These are phyloP conservation scores for Phytophthora podocarpi DNA, from an alignment of 352 stramenopile genomes.

Conservation along the genomic window DNA sequence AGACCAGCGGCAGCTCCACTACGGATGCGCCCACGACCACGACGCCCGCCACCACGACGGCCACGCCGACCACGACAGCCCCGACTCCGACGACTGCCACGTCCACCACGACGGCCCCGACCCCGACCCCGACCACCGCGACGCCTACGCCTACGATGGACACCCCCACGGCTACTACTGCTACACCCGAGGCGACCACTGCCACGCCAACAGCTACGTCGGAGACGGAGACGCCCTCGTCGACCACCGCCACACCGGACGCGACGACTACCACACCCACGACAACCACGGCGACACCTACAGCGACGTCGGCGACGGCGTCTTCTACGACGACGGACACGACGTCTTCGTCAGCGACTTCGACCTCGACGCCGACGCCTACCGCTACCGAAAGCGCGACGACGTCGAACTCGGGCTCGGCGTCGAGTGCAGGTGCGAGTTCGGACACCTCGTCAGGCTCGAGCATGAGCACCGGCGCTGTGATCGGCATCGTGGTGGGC, in stretches of 20 bases:
- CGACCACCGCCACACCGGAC: conserved; percentile 25
- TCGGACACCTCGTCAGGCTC: conserved; percentile 33
- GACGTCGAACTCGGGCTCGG: conserved; percentile 22
- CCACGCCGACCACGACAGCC: conserved; percentile 1
- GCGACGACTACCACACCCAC: conserved; percentile 9
- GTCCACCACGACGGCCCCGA: conserved; percentile 16
- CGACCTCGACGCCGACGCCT: conserved; percentile 14
- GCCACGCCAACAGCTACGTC: conserved; percentile 5
- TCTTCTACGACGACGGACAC: conserved; percentile 31
- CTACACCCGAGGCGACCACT: conserved; percentile 16
- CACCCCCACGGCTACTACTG: background rate
- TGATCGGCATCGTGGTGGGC: conserved; percentile 71
- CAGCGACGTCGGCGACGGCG: conserved; percentile 16
- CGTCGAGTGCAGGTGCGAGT: conserved; percentile 21
- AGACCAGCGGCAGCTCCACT: conserved; percentile 21
- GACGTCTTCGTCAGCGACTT: conserved; percentile 12
- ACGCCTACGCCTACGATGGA: conserved; percentile 8
- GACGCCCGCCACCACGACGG: conserved; percentile 7
- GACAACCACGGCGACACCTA: conserved; percentile 28
- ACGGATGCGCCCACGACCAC: conserved; percentile 10
- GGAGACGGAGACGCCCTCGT: background rate
- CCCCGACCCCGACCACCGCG: conserved; percentile 13
- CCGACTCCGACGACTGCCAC: conserved; percentile 20
- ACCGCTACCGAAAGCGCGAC: conserved; percentile 19
- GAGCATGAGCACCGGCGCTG: conserved; percentile 72